Conservation (phyloP, 2,329 filamentous ascomycete species). For the Colletotrichum camelliae region DNA sequence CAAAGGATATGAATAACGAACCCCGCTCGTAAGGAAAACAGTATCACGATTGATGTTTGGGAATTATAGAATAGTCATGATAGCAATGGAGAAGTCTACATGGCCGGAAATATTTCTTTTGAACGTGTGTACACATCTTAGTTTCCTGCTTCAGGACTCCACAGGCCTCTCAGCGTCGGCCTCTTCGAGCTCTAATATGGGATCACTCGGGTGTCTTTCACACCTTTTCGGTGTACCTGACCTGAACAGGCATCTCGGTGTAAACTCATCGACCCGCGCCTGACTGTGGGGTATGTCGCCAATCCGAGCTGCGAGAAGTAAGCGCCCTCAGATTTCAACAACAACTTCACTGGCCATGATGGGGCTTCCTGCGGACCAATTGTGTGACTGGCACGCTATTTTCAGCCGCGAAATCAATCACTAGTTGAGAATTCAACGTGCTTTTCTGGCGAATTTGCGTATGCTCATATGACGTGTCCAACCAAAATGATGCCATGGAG, state of each 20-base stretch:
- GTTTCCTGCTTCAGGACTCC: background rate
- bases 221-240: background rate
- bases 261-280: background rate
- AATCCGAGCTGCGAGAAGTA: background rate
- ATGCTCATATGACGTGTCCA: background rate
- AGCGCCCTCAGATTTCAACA: background rate
- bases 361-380: background rate
- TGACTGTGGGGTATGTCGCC: background rate
- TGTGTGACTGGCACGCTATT: background rate
- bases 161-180: background rate
- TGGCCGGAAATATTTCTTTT: background rate
- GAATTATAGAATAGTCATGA: background rate
- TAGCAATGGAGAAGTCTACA: background rate
- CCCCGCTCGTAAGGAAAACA: background rate
- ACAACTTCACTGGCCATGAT: background rate
- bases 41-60: background rate
- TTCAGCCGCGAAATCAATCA: background rate
- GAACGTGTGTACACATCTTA: background rate
- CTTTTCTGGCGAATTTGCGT: background rate
- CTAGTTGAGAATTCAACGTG: rapidly evolving
- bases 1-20: constrained; percentile 10
- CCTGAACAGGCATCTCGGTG: rapidly evolving
- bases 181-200: too few relatives aligned
- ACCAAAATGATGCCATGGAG: background rate
- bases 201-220: background rate